Evolutionary conservation across 768 basidiomycete genomes (phyloP).

Genomic region (Suillus alpinus): DNA sequence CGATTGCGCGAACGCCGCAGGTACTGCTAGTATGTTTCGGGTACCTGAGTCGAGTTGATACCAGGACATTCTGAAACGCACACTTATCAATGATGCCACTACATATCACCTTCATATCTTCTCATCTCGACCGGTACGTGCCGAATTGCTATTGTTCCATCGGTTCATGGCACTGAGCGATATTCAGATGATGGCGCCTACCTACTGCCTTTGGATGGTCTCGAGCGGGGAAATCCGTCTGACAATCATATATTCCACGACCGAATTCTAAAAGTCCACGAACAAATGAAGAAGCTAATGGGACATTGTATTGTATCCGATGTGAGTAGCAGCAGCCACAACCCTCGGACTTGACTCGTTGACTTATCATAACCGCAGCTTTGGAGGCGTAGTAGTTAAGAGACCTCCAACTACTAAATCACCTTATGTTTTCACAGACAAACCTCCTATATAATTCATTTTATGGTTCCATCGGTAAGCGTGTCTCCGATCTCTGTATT

Average conservation of each 20-base stretch:
- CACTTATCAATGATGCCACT: neutral
- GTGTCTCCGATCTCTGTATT: neutral
- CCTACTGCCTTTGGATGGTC: neutral
- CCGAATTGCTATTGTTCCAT: neutral
- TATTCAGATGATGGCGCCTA: neutral
- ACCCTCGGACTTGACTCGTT: neutral
- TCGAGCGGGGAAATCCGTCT: slow-evolving; percentile 10
- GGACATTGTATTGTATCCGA: slow-evolving; percentile 8
- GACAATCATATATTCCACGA: fast-evolving
- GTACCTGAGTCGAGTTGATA: neutral
- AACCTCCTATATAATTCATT: neutral
- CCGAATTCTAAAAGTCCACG: slow-evolving; percentile 4
- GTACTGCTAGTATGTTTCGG: no score
- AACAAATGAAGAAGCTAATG: slow-evolving; percentile 15
- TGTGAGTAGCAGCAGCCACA: slow-evolving; percentile 1
- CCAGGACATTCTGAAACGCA: neutral
- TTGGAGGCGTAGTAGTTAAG: neutral
- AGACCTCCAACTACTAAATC: neutral
- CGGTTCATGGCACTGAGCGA: neutral
- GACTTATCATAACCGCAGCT: neutral
- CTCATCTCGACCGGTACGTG: neutral
- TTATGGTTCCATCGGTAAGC: neutral
- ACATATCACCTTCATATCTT: neutral
- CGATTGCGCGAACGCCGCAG: no score
- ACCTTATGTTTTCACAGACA: neutral